phyloP scores from a whole-genome alignment of 805 yeast genomes.

The Lachancea dasiensis region DNA sequence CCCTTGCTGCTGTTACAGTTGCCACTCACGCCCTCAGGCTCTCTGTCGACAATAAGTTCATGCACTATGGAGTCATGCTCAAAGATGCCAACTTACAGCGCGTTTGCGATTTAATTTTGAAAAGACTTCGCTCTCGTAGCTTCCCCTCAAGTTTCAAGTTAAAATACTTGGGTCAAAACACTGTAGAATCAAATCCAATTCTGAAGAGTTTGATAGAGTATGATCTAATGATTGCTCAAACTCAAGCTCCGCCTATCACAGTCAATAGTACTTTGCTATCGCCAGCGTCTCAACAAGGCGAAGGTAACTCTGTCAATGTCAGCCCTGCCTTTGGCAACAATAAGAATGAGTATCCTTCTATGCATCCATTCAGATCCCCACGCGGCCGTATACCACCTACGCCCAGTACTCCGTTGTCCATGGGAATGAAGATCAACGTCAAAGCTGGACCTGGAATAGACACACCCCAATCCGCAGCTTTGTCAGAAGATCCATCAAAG shows the following conservation, averaged over 20 bases:
- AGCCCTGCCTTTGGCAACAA: constrained; percentile 1
- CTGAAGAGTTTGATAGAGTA: constrained; percentile 6
- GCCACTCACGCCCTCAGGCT: constrained; percentile 41
- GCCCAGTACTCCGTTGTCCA: constrained; percentile 13
- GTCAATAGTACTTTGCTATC: neutral
- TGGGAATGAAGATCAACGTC: constrained; percentile 1
- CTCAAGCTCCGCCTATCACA: neutral
- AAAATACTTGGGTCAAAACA: constrained; percentile 21
- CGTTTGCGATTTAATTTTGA: constrained; percentile 10
- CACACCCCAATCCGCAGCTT: constrained; percentile 16
- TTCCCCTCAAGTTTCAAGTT: constrained; percentile 31
- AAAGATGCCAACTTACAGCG: constrained; percentile 37
- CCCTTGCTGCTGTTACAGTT: constrained; percentile 46
- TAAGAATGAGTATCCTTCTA: neutral
- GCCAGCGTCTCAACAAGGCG: constrained; percentile 1
- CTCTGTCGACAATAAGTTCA: constrained; percentile 13
- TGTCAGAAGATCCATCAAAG: neutral
- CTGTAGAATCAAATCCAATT: constrained; percentile 9
- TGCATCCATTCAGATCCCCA: neutral
- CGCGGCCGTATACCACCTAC: constrained; percentile 13
- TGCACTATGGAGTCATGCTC: constrained; percentile 40
- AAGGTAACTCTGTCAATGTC: neutral
- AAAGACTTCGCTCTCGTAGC: constrained; percentile 5
- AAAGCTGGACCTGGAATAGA: constrained; percentile 11
- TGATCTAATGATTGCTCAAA: constrained; percentile 4